A percentile compares a stretch with the other conserved stretches of the same genome.
Conservation (phyloP, 129 eudicot genomes). For the Chrysanthemum seticuspe region DNA sequence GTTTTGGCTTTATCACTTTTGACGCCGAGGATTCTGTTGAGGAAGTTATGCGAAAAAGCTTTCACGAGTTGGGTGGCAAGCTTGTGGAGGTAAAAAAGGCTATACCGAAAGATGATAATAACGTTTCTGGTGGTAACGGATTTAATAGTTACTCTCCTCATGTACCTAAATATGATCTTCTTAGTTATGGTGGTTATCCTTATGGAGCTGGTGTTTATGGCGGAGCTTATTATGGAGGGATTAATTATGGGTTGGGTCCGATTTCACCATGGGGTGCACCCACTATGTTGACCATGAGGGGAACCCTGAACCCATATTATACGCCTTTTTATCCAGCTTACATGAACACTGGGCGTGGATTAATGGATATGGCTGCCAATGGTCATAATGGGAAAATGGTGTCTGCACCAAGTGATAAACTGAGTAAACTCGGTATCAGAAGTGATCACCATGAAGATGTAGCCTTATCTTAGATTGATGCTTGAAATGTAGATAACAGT, state of each 20-base stretch:
- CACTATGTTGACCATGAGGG: background rate
- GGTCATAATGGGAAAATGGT: background rate
- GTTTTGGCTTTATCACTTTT: conserved; percentile 9
- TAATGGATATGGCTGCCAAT: background rate
- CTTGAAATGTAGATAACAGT: background rate
- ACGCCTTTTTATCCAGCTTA: background rate
- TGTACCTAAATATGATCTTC: background rate
- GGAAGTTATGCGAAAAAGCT: background rate
- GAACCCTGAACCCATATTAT: background rate
- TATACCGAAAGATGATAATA: conserved; percentile 1
- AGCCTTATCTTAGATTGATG: background rate
- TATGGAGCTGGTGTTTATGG: background rate
- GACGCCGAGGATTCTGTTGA: conserved; percentile 8
- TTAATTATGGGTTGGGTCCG: background rate
- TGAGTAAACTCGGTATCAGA: background rate
- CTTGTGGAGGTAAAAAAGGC: conserved; percentile 9
- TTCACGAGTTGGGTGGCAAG: conserved; percentile 8
- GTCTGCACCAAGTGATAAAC: background rate
- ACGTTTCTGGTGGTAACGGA: background rate
- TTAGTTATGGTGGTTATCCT: background rate
- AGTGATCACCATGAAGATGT: background rate
- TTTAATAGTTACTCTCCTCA: background rate
- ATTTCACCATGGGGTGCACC: background rate
- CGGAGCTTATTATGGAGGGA: background rate
- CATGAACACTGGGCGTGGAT: background rate